Evolutionary conservation across 768 basidiomycete genomes (phyloP).

Genomic region (Boletus reticuloceps): DNA sequence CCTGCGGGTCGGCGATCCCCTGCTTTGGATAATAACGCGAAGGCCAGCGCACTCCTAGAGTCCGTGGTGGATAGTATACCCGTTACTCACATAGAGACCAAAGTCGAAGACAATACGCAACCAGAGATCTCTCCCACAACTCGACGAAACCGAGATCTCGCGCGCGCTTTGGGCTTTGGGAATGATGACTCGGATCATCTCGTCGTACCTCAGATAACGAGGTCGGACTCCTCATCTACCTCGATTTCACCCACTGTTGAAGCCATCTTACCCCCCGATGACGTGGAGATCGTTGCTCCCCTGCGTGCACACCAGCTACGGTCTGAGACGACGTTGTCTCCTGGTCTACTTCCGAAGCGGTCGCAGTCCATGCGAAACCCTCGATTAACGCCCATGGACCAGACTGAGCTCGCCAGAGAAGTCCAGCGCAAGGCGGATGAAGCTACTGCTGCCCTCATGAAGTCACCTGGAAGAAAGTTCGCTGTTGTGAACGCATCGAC

Average conservation of each 20-base stretch:
- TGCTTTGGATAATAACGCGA: constrained; percentile 48
- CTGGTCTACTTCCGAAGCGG: constrained; percentile 23
- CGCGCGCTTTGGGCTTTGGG: constrained; percentile 68
- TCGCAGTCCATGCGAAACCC: constrained; percentile 40
- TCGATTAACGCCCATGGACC: constrained; percentile 41
- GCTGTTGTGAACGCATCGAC: constrained; percentile 38
- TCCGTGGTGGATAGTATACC: constrained; percentile 58
- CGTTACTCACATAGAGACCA: constrained; percentile 32
- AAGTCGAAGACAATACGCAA: constrained; percentile 25
- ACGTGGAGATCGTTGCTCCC: constrained; percentile 9
- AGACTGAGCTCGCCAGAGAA: constrained; percentile 58
- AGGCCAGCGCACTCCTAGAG: constrained; percentile 65
- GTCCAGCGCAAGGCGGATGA: constrained; percentile 68
- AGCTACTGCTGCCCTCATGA: constrained; percentile 59
- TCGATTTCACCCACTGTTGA: constrained; percentile 36
- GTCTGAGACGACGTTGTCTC: constrained; percentile 9
- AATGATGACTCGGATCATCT: constrained; percentile 35
- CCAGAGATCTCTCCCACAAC: constrained; percentile 48
- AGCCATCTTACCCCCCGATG: constrained; percentile 27
- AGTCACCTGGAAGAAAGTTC: constrained; percentile 43
- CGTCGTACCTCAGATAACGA: constrained; percentile 18
- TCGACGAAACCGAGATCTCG: constrained; percentile 70
- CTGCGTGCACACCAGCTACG: constrained; percentile 2
- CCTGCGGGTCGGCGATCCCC: constrained; percentile 30
- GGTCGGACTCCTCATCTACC: constrained; percentile 27